Base-by-base conservation (phyloP, 352 stramenopile species). In the Pythium utonaiense region DNA sequence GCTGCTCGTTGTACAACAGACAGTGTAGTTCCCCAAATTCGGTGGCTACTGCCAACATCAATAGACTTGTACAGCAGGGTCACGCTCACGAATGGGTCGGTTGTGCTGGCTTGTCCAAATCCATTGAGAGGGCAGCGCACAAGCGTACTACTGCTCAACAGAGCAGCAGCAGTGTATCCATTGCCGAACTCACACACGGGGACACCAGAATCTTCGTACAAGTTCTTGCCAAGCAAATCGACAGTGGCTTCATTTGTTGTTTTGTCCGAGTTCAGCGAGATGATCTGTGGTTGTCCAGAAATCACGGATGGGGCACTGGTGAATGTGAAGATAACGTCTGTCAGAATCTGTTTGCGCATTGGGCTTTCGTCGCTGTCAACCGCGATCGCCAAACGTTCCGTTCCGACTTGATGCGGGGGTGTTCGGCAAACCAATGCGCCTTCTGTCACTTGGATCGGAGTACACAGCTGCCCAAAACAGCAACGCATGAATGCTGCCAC, bases 391-490 rank as follows among this genome's bases (percentile, higher is more conserved):
- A 67, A 9, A 7, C 14, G n/a, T 9, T 33, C 21, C 1, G 12
- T 38, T 1, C 30, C 38, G 12, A 25, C 5, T 13, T 16, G 24
- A 8, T 38, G 12, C 6, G 45, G 45, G 12, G 60, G 60, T 13
- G 60, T 62, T 6, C 24, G 7, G 17, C 62, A 69, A 10, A 14
- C 7, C 8, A 4, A 48, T 24, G 7, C n/a, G 16, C 30, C 3
- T 27, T 24, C 17, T 6, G 16, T 56, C 14, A 61, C 10, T 10
- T 17, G n/a, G 1, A 80, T 25, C 14, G 52, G 60, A 16, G 60
- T 45, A 42, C 78, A 88, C 3, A 52, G 16, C n/a, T 51, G 49
- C 6, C 42, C 74, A 63, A 88, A 86, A 41, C 76, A 88, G 54
- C 78, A 88, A 1, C 50, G 52, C 63, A 80, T 75, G 0, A 63